These are phyloP conservation scores for Hirschioporus abietinus DNA, from an alignment of 768 basidiomycete genomes.

Conservation along the genomic window DNA sequence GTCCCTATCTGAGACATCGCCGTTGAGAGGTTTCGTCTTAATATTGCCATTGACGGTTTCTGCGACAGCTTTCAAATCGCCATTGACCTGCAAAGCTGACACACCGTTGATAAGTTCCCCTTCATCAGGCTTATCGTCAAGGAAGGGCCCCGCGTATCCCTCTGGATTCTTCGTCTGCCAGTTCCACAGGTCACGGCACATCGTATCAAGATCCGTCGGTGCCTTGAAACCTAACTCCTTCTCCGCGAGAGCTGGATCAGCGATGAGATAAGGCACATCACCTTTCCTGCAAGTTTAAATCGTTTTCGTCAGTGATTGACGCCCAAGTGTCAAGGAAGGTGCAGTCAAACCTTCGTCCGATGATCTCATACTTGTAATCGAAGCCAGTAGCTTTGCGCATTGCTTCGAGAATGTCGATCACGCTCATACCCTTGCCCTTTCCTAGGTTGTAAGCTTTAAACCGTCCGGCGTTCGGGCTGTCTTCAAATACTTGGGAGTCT, in stretches of 20 bases:
- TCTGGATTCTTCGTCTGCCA: constrained; percentile 93
- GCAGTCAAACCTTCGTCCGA: constrained; percentile 74
- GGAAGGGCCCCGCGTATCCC: constrained; percentile 49
- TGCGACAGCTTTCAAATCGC: not conserved
- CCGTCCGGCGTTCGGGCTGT: constrained; percentile 46
- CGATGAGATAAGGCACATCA: constrained; percentile 95
- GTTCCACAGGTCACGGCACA: constrained; percentile 98
- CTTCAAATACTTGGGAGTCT: constrained; percentile 56
- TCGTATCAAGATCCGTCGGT: constrained; percentile 71
- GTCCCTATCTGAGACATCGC: not conserved
- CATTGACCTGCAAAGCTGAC: not conserved
- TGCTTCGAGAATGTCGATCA: constrained; percentile 89
- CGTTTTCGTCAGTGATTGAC: not conserved
- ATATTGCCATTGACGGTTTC: not conserved
- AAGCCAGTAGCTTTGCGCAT: constrained; percentile 91
- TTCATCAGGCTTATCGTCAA: not conserved
- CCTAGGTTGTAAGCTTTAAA: constrained; percentile 98
- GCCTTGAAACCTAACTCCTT: constrained; percentile 93
- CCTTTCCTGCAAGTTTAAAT: constrained; percentile 51
- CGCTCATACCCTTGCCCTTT: constrained; percentile 86
- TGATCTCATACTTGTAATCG: constrained; percentile 83
- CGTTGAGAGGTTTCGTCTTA: not conserved
- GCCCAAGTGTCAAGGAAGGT: not conserved
- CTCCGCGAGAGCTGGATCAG: constrained; percentile 87
- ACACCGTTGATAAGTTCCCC: not conserved